These are phyloP conservation scores for Gymnopilus junonius DNA, from an alignment of 768 basidiomycete genomes.

Conservation along the genomic window DNA sequence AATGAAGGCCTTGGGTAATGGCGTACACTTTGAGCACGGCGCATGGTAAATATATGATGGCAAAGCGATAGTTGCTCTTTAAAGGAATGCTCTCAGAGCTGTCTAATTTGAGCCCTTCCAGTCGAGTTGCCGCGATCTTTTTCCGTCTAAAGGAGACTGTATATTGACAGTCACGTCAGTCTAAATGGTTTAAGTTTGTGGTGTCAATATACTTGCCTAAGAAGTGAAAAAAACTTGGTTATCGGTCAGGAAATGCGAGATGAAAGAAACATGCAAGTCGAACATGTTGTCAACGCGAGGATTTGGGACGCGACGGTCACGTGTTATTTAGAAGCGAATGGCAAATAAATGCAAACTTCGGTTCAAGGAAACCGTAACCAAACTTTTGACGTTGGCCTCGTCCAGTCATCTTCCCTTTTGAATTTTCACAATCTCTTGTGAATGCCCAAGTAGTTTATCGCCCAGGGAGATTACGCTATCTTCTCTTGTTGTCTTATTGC, in stretches of 20 bases:
- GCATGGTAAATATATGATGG: constrained; percentile 39
- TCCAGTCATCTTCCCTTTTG: too few relatives aligned
- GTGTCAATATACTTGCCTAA: not conserved
- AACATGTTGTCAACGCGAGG: constrained; percentile 26
- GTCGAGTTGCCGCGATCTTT: not conserved
- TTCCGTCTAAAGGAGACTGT: not conserved
- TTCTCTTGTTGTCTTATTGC: too few relatives aligned
- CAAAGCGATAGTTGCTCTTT: not conserved
- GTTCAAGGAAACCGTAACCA: too few relatives aligned
- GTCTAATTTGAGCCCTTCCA: not conserved
- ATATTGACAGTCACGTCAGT: not conserved
- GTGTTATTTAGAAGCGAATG: constrained; percentile 7
- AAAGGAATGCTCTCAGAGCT: not conserved
- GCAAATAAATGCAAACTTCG: not conserved
- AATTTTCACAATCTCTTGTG: too few relatives aligned
- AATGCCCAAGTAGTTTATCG: too few relatives aligned
- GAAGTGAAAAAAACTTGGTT: not conserved
- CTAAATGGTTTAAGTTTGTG: not conserved
- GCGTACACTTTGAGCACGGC: constrained; percentile 67
- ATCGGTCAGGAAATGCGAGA: not conserved
- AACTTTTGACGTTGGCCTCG: too few relatives aligned
- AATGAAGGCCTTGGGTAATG: constrained; percentile 58
- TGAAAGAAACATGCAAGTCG: constrained; percentile 1
- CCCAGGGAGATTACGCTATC: too few relatives aligned
- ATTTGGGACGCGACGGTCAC: constrained; percentile 21